phyloP scores from a whole-genome alignment of 2,329 filamentous ascomycete genomes.

The Claviceps sorghi region DNA sequence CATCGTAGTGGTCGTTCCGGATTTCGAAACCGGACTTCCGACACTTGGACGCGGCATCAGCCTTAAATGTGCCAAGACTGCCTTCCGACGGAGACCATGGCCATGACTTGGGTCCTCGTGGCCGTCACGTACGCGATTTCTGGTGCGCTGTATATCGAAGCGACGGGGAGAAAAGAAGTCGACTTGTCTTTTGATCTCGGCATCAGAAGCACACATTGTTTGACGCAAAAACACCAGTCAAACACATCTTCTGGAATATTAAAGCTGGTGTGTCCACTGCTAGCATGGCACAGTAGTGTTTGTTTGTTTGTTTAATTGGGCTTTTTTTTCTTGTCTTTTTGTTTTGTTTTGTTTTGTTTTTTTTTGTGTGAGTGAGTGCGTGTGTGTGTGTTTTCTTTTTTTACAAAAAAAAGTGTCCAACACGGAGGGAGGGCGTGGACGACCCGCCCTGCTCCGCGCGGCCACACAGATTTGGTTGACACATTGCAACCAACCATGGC shows the following conservation, averaged over 20 bases:
- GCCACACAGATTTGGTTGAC: conserved; percentile 6
- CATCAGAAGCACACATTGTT: not conserved
- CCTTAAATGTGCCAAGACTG: not conserved
- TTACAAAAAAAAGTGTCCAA: not conserved
- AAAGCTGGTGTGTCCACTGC: not conserved
- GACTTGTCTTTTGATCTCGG: not conserved
- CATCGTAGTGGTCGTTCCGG: conserved; percentile 23
- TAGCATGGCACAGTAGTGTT: not conserved
- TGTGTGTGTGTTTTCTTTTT: too few relatives aligned
- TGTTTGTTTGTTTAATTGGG: too few relatives aligned
- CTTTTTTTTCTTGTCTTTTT: too few relatives aligned
- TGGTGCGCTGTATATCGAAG: not conserved
- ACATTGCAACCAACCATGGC: conserved; percentile 3
- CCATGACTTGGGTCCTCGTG: not conserved
- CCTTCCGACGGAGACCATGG: not conserved
- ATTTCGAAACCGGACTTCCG: conserved; percentile 25
- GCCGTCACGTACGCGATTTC: not conserved
- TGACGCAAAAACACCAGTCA: not conserved
- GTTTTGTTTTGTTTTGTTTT: too few relatives aligned
- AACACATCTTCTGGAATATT: not conserved
- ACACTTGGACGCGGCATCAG: conserved; percentile 25
- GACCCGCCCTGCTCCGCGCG: conserved; percentile 9
- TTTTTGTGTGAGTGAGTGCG: too few relatives aligned
- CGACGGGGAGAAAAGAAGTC: not conserved
- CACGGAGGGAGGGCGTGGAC: conserved; percentile 8